These are phyloP conservation scores for Penicillium palitans DNA, from an alignment of 2,329 filamentous ascomycete genomes.

Conservation along the genomic window DNA sequence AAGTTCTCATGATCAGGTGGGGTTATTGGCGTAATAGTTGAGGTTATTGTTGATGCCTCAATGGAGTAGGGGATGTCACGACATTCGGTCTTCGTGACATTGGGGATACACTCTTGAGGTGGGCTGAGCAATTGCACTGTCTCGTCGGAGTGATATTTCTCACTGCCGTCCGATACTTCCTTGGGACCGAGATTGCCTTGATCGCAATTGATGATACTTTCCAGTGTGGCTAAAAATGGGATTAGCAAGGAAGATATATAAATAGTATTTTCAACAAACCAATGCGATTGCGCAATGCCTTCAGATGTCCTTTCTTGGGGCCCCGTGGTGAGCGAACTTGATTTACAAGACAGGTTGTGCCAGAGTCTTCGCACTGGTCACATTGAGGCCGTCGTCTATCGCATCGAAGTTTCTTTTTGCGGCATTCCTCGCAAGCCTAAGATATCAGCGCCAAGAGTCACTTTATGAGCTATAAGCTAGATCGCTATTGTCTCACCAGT, in stretches of 20 bases:
- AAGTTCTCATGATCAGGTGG: neutral
- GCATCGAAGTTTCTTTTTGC: slow-evolving; percentile 32
- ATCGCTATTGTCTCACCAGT: neutral
- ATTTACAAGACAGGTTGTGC: slow-evolving; percentile 30
- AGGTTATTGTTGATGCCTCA: neutral
- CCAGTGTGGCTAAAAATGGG: neutral
- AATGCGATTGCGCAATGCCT: slow-evolving; percentile 31
- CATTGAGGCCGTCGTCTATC: slow-evolving; percentile 30
- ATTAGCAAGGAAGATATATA: neutral
- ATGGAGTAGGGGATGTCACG: neutral
- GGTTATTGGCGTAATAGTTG: neutral
- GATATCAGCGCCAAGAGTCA: neutral
- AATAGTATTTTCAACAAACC: slow-evolving; percentile 15
- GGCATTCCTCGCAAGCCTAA: slow-evolving; percentile 33
- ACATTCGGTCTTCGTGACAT: neutral
- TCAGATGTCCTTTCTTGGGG: slow-evolving; percentile 31
- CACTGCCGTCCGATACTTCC: neutral
- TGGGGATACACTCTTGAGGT: neutral
- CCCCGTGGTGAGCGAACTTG: slow-evolving; percentile 28
- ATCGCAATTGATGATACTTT: slow-evolving; percentile 6
- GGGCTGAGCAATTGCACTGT: neutral
- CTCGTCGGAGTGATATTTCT: neutral
- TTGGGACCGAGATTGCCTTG: neutral
- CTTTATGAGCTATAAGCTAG: neutral
- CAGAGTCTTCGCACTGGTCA: slow-evolving; percentile 30